Evolutionary conservation across 192 early-diverging fungal species (phyloP).

Genomic region (Gamsiella multidivaricata): DNA sequence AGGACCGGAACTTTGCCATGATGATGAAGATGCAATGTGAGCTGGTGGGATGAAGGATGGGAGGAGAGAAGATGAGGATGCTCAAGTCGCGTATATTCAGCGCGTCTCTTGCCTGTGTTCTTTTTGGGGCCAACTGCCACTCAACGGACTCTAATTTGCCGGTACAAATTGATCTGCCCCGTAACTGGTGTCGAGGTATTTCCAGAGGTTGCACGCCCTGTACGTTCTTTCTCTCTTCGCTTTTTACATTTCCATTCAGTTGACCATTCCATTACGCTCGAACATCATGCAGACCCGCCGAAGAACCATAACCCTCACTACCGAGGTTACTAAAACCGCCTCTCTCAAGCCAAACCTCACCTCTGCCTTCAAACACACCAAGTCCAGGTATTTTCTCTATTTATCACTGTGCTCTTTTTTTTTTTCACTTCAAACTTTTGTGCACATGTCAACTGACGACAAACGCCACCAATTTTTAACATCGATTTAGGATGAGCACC

Average conservation of each 20-base stretch:
- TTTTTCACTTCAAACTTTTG: not conserved
- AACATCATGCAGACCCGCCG: conserved; percentile 32
- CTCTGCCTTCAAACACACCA: conserved; percentile 34
- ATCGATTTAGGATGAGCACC: not conserved
- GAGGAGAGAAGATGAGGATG: not conserved
- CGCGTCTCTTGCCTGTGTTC: too few species aligned
- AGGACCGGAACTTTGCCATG: conserved; percentile 45
- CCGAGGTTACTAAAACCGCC: not conserved
- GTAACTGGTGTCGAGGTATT: not conserved
- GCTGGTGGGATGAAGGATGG: not conserved
- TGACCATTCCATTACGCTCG: not conserved
- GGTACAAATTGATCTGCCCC: too few species aligned
- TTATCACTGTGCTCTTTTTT: not conserved
- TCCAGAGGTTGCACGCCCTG: not conserved
- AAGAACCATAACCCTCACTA: not conserved
- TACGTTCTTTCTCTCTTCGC: not conserved
- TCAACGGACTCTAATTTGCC: too few species aligned
- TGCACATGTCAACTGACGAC: conserved; percentile 18
- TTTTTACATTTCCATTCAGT: conserved; percentile 5
- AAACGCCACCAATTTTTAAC: conserved; percentile 45
- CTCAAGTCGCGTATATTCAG: too few species aligned
- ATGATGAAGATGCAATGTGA: not conserved
- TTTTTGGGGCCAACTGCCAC: not conserved
- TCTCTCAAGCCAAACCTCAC: conserved; percentile 23
- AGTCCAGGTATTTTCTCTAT: conserved; percentile 32